Evolutionary conservation across 441 rosid genomes (phyloP).

Genomic region (Corymbia calophylla): DNA sequence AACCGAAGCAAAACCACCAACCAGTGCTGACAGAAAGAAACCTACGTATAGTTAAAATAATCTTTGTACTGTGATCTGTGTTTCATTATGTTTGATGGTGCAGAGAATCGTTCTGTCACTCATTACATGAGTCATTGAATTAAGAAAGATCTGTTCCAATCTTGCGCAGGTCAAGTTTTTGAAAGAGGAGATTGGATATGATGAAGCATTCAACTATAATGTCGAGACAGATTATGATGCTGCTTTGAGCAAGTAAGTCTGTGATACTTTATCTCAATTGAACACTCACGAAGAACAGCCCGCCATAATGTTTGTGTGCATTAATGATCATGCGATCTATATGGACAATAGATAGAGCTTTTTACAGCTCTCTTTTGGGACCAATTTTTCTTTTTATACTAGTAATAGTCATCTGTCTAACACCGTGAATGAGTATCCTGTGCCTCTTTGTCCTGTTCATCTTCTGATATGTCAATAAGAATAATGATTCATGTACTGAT

Average conservation of each 20-base stretch:
- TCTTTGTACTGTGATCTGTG: not conserved
- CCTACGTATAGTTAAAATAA: not conserved
- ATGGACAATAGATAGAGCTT: not conserved
- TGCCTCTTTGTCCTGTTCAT: not conserved
- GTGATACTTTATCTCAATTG: not conserved
- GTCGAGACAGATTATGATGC: slow-evolving; percentile 31
- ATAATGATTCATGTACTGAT: not conserved
- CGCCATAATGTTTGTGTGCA: not conserved
- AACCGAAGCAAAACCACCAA: not conserved
- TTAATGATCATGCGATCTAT: not conserved
- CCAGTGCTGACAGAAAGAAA: not conserved
- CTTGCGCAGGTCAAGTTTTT: slow-evolving; percentile 22
- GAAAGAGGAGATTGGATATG: slow-evolving; percentile 39
- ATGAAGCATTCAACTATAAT: slow-evolving; percentile 45
- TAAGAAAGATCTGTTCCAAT: not conserved
- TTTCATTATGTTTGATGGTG: not conserved
- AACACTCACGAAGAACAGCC: not conserved
- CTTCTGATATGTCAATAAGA: not conserved
- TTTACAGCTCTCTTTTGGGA: not conserved
- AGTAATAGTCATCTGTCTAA: not conserved
- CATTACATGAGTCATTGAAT: not conserved
- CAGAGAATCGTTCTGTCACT: not conserved
- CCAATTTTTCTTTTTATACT: not conserved
- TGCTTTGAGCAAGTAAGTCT: slow-evolving; percentile 31
- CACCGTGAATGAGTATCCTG: not conserved